Evolutionary conservation across 352 stramenopile genomes (phyloP), one percentile per base, ranked within the genome.

Genomic region (Thraustochytrium striatum): DNA sequence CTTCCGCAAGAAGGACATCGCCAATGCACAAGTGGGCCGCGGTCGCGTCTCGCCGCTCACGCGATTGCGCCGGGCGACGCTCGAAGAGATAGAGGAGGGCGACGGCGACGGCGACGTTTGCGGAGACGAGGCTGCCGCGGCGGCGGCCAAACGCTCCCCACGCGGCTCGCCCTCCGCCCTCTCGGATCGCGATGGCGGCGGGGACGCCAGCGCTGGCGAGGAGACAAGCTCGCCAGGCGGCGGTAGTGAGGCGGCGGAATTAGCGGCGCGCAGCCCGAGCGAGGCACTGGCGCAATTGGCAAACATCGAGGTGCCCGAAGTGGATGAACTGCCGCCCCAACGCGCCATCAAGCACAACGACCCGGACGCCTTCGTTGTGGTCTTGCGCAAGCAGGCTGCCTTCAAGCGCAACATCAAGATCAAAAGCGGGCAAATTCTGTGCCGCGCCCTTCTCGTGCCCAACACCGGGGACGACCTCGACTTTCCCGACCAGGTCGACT

Each of bases 371-470:
- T 32, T 61, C 9, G 43, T 62, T 50, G 50, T 75, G 3, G 65
- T 75, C 5, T 32, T 75, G 8, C 65, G 65, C 39, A 75, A 75
- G 39, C 65, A 75, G 52, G 65, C 65, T 2, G 65, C 65, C 25
- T 75, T 75, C 35, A 75, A 75, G 39, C 65, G 65, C 16, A 75
- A 75, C 25, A 75, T 75, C 52, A 75, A 75, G 8, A 75, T 75
- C 50, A 75, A 75, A 43, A 43, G 44, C 35, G 65, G 65, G 5
- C 65, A 75, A 32, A 61, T 75, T 25, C 50, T 55, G 28, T 75
- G 65, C 65, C 68, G 61, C 52, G 65, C 41, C 65, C 33, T 43
- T 21, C 43, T 75, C 41, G n/a, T 39, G 1, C 65, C 65, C 3
- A 21, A 61, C 32, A 39, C 68, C 8, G 33, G 38, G n/a, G 65